Evolutionary conservation across 75 land plant species (phyloP), one percentile per base, ranked within the genome.

Genomic region (Picea sitchensis): DNA sequence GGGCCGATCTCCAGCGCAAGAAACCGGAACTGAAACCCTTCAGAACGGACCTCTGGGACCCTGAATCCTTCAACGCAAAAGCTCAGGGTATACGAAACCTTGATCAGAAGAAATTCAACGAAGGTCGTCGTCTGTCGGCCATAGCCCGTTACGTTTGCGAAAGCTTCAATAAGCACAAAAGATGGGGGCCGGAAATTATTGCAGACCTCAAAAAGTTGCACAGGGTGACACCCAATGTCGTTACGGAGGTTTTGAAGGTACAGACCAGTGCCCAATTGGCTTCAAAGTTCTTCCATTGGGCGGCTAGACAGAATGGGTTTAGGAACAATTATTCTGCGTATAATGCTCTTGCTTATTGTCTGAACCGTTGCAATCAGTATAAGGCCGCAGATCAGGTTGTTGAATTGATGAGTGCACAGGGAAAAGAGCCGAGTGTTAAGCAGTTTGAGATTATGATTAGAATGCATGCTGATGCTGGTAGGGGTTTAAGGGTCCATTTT

Each of bases 391-490:
- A 92, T 72, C 82, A 90, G 81, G 71, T 92, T 47, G 83, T 87
- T 41, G 92, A 92, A 68, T 59, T 92, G 65, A 92, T 92, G 94
- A 30, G 76, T 15, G 34, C 84, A 61, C 90, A 88, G 54, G 94
- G 94, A 13, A 88, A 86, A 76, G 83, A 87, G 12, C 92, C 92
- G 0, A 83, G 73, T 32, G 89, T 90, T 81, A 88, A 88, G 73
- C 94, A 92, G 78, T 90, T 92, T 80, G 92, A 90, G 64, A 87
- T 92, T 30, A 77, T 92, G 79, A 86, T 90, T 61, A 81, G 90
- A 36, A 81, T 88, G 80, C 94, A 92, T 77, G 41, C 84, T 61
- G 88, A 92, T 38, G 80, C 83, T 12, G 74, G 81, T 78, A 82
- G 92, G 32, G 88, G 88, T 18, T 85, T 86, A 11, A 76, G 90